Conservation (phyloP, 2,329 filamentous ascomycete genomes). For the Fusarium decemcellulare region DNA sequence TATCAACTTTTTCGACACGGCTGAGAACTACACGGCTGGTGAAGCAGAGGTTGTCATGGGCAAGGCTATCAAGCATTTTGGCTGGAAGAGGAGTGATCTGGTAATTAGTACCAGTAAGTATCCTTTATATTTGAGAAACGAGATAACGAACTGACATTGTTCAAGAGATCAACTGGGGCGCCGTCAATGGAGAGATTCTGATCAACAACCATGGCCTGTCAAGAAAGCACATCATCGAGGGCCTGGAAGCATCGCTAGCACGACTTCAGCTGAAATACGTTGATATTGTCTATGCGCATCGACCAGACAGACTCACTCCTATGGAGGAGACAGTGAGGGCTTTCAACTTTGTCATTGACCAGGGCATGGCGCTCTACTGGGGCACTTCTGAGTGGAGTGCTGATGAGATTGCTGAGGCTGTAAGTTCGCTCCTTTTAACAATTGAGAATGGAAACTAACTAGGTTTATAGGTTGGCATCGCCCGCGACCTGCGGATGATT, state of each 20-base stretch:
- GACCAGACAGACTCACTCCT: constrained; percentile 76
- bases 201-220: constrained; percentile 78
- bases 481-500: constrained; percentile 72
- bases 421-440: constrained; percentile 15
- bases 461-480: constrained; percentile 62
- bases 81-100: constrained; percentile 73
- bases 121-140: accelerated
- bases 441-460: neutral
- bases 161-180: constrained; percentile 74
- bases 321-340: constrained; percentile 80
- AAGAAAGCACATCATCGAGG: constrained; percentile 74
- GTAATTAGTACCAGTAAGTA: constrained; percentile 70
- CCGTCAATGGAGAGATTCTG: constrained; percentile 70
- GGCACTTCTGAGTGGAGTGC: constrained; percentile 74
- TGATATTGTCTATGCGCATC: constrained; percentile 79
- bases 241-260: constrained; percentile 68
- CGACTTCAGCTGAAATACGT: constrained; percentile 73
- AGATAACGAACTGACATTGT: constrained; percentile 7
- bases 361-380: constrained; percentile 80
- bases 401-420: constrained; percentile 75
- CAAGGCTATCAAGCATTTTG: constrained; percentile 71
- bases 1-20: constrained; percentile 75
- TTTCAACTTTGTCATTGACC: constrained; percentile 79
- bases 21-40: constrained; percentile 72
- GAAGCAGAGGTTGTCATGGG: constrained; percentile 76